Conservation (phyloP, 805 yeast species). For the Myxozyma geophila region DNA sequence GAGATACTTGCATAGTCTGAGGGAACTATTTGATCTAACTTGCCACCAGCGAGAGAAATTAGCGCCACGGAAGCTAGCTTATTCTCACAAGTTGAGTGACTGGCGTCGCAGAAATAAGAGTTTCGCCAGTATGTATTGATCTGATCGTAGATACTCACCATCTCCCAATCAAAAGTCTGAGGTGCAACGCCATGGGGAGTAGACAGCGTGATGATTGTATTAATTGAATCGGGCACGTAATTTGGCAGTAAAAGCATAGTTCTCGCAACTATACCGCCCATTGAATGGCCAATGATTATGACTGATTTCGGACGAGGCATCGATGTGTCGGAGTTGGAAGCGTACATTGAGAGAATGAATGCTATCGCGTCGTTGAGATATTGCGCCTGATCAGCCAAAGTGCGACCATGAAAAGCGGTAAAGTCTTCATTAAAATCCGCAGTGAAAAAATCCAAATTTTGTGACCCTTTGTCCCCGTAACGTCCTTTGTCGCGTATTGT, state of each 20-base stretch:
- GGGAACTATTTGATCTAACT: slow-evolving; percentile 75
- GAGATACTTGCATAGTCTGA: slow-evolving; percentile 85
- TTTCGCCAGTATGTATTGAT: slow-evolving; percentile 81
- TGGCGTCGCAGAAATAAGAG: slow-evolving; percentile 53
- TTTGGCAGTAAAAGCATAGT: slow-evolving; percentile 81
- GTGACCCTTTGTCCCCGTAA: slow-evolving; percentile 41
- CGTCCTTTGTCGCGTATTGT: slow-evolving; percentile 40
- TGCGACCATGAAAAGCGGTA: slow-evolving; percentile 94
- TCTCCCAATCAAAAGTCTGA: slow-evolving; percentile 88
- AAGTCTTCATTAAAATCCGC: slow-evolving; percentile 96
- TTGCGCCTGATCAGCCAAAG: slow-evolving; percentile 91
- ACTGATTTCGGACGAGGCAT: slow-evolving; percentile 63
- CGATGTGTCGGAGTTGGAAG: neutral
- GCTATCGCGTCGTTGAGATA: slow-evolving; percentile 84
- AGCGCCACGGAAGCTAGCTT: slow-evolving; percentile 65
- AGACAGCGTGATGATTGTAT: slow-evolving; percentile 81
- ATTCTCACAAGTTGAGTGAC: slow-evolving; percentile 41
- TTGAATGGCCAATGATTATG: slow-evolving; percentile 84
- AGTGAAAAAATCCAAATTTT: slow-evolving; percentile 78
- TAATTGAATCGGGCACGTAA: slow-evolving; percentile 70
- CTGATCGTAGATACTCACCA: slow-evolving; percentile 71
- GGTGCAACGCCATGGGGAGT: slow-evolving; percentile 95
- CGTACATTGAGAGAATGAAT: slow-evolving; percentile 73
- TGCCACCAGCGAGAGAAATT: slow-evolving; percentile 89
- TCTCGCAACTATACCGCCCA: slow-evolving; percentile 97